phyloP scores from a whole-genome alignment of 495 filamentous ascomycete genomes.

The Cairneyella variabilis region DNA sequence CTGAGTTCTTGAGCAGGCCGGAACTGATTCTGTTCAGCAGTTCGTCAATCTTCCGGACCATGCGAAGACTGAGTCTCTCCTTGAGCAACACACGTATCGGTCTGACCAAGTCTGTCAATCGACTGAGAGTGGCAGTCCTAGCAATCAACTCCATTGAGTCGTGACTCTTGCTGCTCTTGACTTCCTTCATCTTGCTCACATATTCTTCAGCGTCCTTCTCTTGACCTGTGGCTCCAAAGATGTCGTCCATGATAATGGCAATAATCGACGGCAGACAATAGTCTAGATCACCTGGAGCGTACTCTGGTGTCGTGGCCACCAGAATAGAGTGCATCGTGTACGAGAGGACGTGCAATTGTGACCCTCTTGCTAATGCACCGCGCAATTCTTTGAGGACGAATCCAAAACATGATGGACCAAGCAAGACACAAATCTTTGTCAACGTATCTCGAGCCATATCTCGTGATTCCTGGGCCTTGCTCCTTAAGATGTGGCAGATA shows the following conservation, averaged over 20 bases:
- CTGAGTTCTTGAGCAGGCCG: constrained; percentile 76
- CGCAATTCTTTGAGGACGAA: constrained; percentile 93
- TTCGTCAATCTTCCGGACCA: constrained; percentile 85
- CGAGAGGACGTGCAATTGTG: constrained; percentile 92
- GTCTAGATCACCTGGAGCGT: constrained; percentile 79
- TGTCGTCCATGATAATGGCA: constrained; percentile 91
- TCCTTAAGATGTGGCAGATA: constrained; percentile 86
- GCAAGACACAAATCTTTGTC: constrained; percentile 69
- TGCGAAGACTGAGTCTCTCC: constrained; percentile 76
- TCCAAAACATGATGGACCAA: constrained; percentile 78
- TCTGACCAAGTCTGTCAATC: constrained; percentile 68
- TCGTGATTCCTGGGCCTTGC: constrained; percentile 79
- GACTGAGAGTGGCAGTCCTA: constrained; percentile 66
- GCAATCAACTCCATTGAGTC: constrained; percentile 96
- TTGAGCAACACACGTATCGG: constrained; percentile 73
- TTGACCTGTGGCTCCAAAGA: constrained; percentile 90
- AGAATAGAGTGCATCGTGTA: constrained; percentile 94
- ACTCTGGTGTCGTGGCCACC: constrained; percentile 65
- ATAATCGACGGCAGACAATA: constrained; percentile 79
- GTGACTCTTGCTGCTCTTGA: constrained; percentile 95
- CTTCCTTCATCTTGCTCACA: constrained; percentile 91
- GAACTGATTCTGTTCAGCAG: constrained; percentile 77
- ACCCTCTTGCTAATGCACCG: constrained; percentile 73
- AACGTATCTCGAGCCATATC: constrained; percentile 89
- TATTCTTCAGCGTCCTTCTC: constrained; percentile 98